These are phyloP conservation scores for Termitomyces bulborhizus DNA, from an alignment of 768 basidiomycete species.

Conservation along the genomic window DNA sequence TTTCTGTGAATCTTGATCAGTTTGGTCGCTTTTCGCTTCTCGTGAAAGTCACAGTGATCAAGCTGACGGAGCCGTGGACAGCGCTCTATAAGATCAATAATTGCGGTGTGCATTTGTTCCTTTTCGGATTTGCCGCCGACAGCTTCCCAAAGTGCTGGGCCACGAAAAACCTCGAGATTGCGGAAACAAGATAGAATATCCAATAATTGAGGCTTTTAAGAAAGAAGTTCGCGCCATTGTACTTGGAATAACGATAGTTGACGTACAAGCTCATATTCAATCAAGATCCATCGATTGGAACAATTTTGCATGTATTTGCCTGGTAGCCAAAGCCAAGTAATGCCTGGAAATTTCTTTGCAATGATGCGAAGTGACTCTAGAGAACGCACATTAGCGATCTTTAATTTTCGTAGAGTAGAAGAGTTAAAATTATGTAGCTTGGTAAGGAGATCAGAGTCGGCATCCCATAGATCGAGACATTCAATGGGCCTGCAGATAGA, in stretches of 20 bases:
- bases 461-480: conserved; percentile 25
- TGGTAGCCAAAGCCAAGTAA: conserved; percentile 36
- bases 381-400: conserved; percentile 23
- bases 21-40: conserved; percentile 25
- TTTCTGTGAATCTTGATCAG: conserved; percentile 33
- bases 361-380: conserved; percentile 24
- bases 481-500: conserved; percentile 25
- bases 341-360: conserved; percentile 29
- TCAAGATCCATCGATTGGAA: conserved; percentile 3
- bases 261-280: conserved; percentile 22
- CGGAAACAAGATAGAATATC: conserved; percentile 32
- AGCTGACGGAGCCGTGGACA: conserved; percentile 37
- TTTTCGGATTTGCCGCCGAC: conserved; percentile 22
- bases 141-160: conserved; percentile 35
- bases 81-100: conserved; percentile 30
- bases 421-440: conserved; percentile 24
- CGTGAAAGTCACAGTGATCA: conserved; percentile 32
- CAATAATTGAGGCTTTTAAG: conserved; percentile 31
- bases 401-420: conserved; percentile 24
- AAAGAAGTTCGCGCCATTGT: neutral
- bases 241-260: neutral
- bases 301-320: conserved; percentile 13
- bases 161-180: conserved; percentile 38
- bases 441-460: conserved; percentile 24
- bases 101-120: conserved; percentile 34